Evolutionary conservation across 1,139 yeast genomes (phyloP).

Genomic region (Pneumocystis jirovecii): DNA sequence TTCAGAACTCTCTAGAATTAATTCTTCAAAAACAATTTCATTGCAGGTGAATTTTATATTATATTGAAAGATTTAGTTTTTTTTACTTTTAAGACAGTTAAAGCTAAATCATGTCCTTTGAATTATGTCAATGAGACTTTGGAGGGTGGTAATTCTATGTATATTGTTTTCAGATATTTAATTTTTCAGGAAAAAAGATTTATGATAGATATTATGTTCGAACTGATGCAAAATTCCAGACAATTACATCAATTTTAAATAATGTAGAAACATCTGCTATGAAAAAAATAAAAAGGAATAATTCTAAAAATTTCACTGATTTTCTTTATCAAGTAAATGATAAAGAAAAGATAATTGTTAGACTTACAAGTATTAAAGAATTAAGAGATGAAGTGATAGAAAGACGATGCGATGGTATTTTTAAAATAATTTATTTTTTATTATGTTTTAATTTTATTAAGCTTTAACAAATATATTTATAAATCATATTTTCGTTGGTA

Average conservation of each 20-base stretch:
- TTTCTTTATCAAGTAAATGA: constrained; percentile 6
- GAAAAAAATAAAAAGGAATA: not conserved
- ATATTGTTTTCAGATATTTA: not conserved
- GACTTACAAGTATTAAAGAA: constrained; percentile 41
- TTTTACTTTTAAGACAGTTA: not conserved
- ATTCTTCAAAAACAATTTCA: constrained; percentile 52
- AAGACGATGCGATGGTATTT: not conserved
- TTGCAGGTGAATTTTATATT: constrained; percentile 32
- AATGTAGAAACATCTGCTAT: not conserved
- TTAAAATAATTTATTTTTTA: not conserved
- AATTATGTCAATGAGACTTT: not conserved
- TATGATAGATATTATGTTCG: not conserved
- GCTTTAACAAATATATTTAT: constrained; percentile 53
- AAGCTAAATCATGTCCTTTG: not conserved
- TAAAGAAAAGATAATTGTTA: constrained; percentile 10
- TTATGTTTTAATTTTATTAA: constrained; percentile 30
- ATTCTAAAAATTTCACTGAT: not conserved
- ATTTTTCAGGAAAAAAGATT: not conserved
- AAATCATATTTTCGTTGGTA: constrained; percentile 62
- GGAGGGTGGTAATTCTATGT: not conserved
- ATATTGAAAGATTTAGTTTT: not conserved
- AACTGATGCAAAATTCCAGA: not conserved
- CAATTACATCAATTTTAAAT: not conserved
- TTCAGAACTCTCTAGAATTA: constrained; percentile 40
- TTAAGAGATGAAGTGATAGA: not conserved